Conservation (phyloP, 148 eudicot genomes). For the Rhododendron molle region DNA sequence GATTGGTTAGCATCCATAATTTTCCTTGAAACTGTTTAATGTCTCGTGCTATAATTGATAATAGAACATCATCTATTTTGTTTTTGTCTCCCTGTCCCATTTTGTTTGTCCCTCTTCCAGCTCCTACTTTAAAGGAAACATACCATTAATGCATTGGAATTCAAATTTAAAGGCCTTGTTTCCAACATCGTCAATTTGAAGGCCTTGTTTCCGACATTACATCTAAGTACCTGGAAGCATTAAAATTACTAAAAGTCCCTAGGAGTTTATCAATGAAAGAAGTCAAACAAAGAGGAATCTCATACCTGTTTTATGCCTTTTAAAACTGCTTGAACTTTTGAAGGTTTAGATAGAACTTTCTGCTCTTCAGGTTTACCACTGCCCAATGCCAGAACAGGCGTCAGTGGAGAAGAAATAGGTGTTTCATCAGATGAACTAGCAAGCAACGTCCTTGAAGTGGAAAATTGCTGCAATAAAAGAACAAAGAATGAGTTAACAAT, state of each 20-base stretch:
- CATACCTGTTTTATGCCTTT: slow-evolving; percentile 79
- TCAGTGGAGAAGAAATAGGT: slow-evolving; percentile 75
- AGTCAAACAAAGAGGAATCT: background rate
- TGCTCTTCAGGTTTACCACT: slow-evolving; percentile 59
- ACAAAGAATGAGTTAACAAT: background rate
- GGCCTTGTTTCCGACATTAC: background rate
- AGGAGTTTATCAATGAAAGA: background rate
- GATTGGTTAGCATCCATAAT: background rate
- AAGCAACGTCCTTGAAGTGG: slow-evolving; percentile 57
- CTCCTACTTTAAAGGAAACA: background rate
- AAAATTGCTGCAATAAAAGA: slow-evolving; percentile 46
- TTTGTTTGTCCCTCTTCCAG: background rate
- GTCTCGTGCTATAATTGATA: background rate
- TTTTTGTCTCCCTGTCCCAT: background rate
- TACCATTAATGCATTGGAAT: background rate
- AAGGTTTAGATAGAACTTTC: slow-evolving; percentile 61
- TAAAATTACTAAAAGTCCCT: background rate
- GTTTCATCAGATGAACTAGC: slow-evolving; percentile 58
- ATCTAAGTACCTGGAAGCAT: background rate
- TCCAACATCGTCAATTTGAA: no score
- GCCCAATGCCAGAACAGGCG: slow-evolving; percentile 48
- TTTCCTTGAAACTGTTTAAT: background rate
- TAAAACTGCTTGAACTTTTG: slow-evolving; percentile 72
- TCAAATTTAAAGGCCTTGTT: background rate
- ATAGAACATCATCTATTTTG: background rate